Evolutionary conservation across 345 rosid genomes (phyloP).

Genomic region (Syzygium grande): DNA sequence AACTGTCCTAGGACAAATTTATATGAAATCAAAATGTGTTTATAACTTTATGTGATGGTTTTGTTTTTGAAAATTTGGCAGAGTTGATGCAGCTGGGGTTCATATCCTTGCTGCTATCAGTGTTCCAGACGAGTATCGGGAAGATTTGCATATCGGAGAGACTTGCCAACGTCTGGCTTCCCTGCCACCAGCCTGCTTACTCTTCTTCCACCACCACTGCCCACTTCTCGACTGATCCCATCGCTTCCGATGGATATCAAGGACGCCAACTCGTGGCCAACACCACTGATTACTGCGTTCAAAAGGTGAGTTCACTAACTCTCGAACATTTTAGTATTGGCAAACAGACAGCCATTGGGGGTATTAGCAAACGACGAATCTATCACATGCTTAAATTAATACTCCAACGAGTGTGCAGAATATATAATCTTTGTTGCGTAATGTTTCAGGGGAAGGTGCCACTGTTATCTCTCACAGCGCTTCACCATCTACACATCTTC

Average conservation of each 20-base stretch:
- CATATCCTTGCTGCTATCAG: conserved; percentile 64
- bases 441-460: conserved; percentile 53
- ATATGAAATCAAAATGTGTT: neutral
- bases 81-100: conserved; percentile 89
- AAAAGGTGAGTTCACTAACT: conserved; percentile 11
- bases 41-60: neutral
- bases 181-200: conserved; percentile 26
- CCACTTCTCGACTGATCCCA: conserved; percentile 24
- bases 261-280: conserved; percentile 46
- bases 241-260: neutral
- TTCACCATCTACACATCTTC: conserved; percentile 80
- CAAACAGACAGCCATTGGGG: neutral
- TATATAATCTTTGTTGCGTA: too few relatives aligned
- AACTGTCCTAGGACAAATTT: neutral
- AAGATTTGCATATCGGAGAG: conserved; percentile 42
- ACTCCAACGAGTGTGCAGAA: too few relatives aligned
- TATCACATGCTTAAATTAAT: neutral
- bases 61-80: conserved; percentile 14
- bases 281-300: conserved; percentile 16
- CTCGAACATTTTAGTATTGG: neutral
- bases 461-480: conserved; percentile 49
- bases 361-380: neutral
- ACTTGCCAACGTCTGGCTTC: conserved; percentile 43
- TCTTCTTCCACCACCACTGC: conserved; percentile 6
- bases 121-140: conserved; percentile 37